Conservation (phyloP, 192 early-diverging fungal genomes). For the Chytriomyces confervae region DNA sequence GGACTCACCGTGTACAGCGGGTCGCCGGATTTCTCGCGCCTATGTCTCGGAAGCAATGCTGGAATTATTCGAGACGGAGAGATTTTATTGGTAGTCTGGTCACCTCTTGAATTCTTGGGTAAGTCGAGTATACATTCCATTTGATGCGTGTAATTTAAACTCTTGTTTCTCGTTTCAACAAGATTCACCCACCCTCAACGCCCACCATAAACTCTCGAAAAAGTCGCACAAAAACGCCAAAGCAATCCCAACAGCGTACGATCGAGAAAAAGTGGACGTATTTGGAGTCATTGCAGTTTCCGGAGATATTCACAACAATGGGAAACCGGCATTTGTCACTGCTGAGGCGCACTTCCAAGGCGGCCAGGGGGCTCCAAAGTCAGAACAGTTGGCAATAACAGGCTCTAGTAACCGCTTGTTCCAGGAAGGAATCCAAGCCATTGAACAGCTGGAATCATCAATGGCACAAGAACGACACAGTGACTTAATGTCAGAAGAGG, state of each 20-base stretch:
- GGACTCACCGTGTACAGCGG: conserved; percentile 13
- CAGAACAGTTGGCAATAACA: too few relatives aligned
- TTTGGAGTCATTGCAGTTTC: conserved; percentile 25
- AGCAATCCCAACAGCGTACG: conserved; percentile 26
- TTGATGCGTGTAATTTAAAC: too few relatives aligned
- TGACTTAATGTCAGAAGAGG: too few relatives aligned
- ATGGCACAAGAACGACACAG: too few relatives aligned
- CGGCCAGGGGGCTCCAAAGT: neutral
- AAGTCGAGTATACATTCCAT: too few relatives aligned
- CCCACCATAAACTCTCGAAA: too few relatives aligned
- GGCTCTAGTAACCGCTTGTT: too few relatives aligned
- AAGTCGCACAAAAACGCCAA: neutral
- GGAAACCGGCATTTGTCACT: conserved; percentile 19
- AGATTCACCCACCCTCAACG: too few relatives aligned
- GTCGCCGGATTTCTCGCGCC: conserved; percentile 17
- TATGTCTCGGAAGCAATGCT: neutral
- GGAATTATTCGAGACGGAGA: conserved; percentile 21
- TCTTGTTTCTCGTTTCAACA: too few relatives aligned
- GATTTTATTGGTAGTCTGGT: conserved; percentile 27
- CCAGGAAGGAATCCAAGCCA: too few relatives aligned
- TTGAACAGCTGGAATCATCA: too few relatives aligned
- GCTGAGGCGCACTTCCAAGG: neutral
- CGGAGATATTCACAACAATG: conserved; percentile 17
- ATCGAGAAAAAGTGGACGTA: conserved; percentile 6
- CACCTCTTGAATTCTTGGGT: neutral